phyloP scores from a whole-genome alignment of 768 basidiomycete species.

The Holtermannia corniformis region DNA sequence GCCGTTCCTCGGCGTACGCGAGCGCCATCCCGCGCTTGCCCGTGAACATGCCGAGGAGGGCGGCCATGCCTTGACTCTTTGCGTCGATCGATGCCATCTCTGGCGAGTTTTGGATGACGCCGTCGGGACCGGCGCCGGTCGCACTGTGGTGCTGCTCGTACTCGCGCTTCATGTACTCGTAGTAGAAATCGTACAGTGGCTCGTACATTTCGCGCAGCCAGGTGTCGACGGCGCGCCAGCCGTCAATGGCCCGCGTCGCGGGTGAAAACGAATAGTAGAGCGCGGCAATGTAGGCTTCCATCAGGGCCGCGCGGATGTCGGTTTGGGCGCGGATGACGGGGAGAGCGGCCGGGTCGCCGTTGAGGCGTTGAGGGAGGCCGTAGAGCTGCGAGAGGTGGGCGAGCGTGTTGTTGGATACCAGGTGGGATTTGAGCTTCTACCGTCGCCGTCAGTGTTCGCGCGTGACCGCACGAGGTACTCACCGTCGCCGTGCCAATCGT shows the following conservation, averaged over 20 bases:
- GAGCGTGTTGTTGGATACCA: conserved; percentile 35
- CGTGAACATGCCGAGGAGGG: conserved; percentile 15
- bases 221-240: conserved; percentile 17
- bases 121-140: conserved; percentile 12
- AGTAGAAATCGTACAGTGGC: conserved; percentile 33
- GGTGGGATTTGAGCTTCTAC: conserved; percentile 37
- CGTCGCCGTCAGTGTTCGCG: not conserved
- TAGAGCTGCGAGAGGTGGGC: conserved; percentile 35
- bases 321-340: conserved; percentile 19
- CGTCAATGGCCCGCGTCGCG: conserved; percentile 9
- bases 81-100: conserved; percentile 21
- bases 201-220: conserved; percentile 38
- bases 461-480: conserved; percentile 1
- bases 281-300: conserved; percentile 37
- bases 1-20: conserved; percentile 20
- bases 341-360: conserved; percentile 16
- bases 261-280: conserved; percentile 28
- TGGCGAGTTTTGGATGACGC: conserved; percentile 11
- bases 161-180: conserved; percentile 28
- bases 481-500: conserved; percentile 34
- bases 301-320: conserved; percentile 31
- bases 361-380: conserved; percentile 26
- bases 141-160: conserved; percentile 24
- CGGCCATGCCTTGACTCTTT: conserved; percentile 19
- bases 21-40: conserved; percentile 13